These are phyloP conservation scores for Xylaria grammica DNA, from an alignment of 495 filamentous ascomycete species.

Conservation along the genomic window DNA sequence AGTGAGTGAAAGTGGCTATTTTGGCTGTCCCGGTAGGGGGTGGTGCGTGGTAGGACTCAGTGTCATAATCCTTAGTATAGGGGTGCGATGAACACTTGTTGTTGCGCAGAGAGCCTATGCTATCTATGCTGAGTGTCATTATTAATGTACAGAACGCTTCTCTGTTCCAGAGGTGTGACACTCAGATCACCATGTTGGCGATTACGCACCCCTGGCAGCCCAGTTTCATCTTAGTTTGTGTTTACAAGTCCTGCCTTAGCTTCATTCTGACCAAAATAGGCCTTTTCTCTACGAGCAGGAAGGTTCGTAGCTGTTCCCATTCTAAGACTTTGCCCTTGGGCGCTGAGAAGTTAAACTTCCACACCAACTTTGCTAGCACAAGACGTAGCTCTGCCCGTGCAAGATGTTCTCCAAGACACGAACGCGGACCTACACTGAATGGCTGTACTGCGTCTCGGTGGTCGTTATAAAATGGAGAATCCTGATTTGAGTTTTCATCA, in stretches of 20 bases:
- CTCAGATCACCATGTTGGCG: too few relatives aligned
- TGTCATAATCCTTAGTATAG: too few relatives aligned
- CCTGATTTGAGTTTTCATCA: conserved; percentile 26
- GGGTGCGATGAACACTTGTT: too few relatives aligned
- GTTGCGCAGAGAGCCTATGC: too few relatives aligned
- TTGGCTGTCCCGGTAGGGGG: too few relatives aligned
- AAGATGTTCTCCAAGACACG: conserved; percentile 51
- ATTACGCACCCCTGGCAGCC: too few relatives aligned
- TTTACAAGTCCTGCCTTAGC: background rate
- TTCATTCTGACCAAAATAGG: conserved; percentile 25
- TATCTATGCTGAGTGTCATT: too few relatives aligned
- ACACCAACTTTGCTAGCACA: conserved; percentile 57
- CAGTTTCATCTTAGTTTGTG: background rate
- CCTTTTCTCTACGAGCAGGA: conserved; percentile 38
- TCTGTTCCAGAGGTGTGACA: too few relatives aligned
- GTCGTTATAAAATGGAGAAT: conserved; percentile 33
- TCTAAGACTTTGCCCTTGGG: conserved; percentile 35
- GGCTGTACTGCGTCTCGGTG: conserved; percentile 40
- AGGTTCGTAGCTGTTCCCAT: conserved; percentile 50
- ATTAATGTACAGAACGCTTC: too few relatives aligned
- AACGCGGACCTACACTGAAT: conserved; percentile 43
- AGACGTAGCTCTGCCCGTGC: conserved; percentile 60
- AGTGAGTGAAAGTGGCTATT: too few relatives aligned
- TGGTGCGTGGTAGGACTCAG: too few relatives aligned
- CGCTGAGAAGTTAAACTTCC: conserved; percentile 57